phyloP scores from a whole-genome alignment of 371 early-diverging fungal genomes.

The Mycotypha africana region DNA sequence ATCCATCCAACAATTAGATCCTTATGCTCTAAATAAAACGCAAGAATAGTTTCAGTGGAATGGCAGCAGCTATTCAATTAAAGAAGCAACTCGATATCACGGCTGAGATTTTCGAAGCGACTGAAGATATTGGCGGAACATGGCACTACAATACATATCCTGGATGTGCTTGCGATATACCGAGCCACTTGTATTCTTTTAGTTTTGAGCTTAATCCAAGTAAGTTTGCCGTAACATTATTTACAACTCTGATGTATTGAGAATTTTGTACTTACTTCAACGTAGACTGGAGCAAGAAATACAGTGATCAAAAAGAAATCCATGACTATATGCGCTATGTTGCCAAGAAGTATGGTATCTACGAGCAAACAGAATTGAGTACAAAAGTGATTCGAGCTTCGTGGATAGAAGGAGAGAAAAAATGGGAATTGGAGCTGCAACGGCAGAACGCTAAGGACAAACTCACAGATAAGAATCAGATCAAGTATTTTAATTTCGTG shows the following conservation, averaged over 20 bases:
- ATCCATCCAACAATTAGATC: no score
- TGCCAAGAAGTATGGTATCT: constrained; percentile 38
- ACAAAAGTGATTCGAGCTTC: constrained; percentile 34
- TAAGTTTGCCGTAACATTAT: constrained; percentile 3
- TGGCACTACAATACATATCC: constrained; percentile 62
- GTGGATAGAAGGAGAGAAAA: constrained; percentile 39
- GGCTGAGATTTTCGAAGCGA: constrained; percentile 50
- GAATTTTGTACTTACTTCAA: background rate
- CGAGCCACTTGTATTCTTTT: constrained; percentile 51
- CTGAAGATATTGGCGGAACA: constrained; percentile 53
- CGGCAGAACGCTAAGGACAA: no score
- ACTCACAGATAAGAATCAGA: no score
- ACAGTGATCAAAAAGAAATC: constrained; percentile 44
- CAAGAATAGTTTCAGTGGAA: constrained; percentile 60
- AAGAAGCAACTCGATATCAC: constrained; percentile 42
- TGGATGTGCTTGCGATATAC: constrained; percentile 58
- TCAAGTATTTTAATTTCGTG: background rate
- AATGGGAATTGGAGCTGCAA: constrained; percentile 46
- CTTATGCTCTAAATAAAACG: no score
- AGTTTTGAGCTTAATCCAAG: constrained; percentile 43
- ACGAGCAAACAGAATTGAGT: constrained; percentile 41
- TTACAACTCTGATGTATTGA: background rate
- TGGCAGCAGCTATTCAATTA: constrained; percentile 52
- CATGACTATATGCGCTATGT: constrained; percentile 43
- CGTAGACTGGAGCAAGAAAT: constrained; percentile 44